Base-by-base conservation (phyloP, 176 grass and related monocot species). In the Pontederia paniculata region DNA sequence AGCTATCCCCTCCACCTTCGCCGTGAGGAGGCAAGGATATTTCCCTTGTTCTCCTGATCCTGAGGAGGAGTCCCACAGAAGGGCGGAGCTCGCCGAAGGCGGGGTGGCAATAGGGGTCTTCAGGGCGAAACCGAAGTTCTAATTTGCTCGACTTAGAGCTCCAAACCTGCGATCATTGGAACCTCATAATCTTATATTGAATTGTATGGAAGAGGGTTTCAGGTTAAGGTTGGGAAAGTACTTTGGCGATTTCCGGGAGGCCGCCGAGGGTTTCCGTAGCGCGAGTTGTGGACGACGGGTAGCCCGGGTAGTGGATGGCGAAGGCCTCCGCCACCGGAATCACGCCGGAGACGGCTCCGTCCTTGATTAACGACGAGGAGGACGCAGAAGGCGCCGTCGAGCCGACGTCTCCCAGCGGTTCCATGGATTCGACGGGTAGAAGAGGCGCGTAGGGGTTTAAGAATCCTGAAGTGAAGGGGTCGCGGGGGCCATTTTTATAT, bases 51-150 rank as follows among this genome's bases (percentile, higher is more conserved):
- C 66, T 78, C 41, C 58, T 68, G 70, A 89, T 70, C 55, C 65
- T 74, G 49, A 97, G 82, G 57, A 97, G 74, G 0, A 97, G 80
- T 21, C 83, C 68, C 0, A 77, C 60, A 21, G 77, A 47, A 8
- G 77, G 19, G 10, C 72, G 73, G 53, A 75, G 60, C 37, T 84
- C 65, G 0, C 77, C 86, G 16, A 74, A 74, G 55, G 87, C 46
- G 31, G 91, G 86, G 72, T 97, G 91, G 74, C 74, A 97, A 42
- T 74, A 77, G 15, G 85, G 86, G 28, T 97, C 86, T 73, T 87
- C 86, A 0, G 83, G 91, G 50, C 86, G 74, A 68, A 97, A 90
- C 0, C 91, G 85, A 45, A 97, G 80, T 77, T 90, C 74, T 52
- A 97, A 70, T 37, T 59, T 45, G 11, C 31, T 47, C 0, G 51